phyloP scores from a whole-genome alignment of 2,329 filamentous ascomycete species.

The Fusarium keratoplasticum region DNA sequence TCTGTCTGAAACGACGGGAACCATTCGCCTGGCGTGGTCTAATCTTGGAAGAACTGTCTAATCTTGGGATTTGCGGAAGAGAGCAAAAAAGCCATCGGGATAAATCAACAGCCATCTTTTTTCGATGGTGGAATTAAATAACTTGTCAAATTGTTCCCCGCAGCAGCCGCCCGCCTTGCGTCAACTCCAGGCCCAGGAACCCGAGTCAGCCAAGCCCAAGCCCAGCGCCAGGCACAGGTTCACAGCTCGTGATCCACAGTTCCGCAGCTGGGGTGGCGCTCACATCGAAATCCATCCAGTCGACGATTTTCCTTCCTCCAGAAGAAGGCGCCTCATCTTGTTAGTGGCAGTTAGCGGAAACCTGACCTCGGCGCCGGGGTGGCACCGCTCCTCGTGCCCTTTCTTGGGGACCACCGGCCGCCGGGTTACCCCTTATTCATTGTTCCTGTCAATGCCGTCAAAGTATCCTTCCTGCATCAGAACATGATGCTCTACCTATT shows the following conservation, averaged over 20 bases:
- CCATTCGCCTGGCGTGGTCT: not conserved
- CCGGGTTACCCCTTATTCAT: conserved; percentile 27
- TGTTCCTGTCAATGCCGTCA: conserved; percentile 3
- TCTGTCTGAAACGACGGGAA: conserved; percentile 15
- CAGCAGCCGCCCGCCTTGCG: conserved; percentile 26
- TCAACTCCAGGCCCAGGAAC: conserved; percentile 1
- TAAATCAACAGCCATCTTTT: not conserved
- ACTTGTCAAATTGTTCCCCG: conserved; percentile 22
- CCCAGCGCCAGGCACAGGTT: conserved; percentile 12
- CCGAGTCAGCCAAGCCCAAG: conserved; percentile 14
- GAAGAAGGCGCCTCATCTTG: conserved; percentile 22
- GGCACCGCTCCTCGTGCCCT: not conserved
- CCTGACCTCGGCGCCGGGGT: conserved; percentile 7
- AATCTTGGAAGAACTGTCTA: not conserved
- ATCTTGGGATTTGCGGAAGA: not conserved
- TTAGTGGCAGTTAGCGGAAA: conserved; percentile 33
- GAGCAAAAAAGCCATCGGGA: not conserved
- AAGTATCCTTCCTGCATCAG: conserved; percentile 1
- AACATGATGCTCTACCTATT: conserved; percentile 1
- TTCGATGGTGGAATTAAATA: not conserved
- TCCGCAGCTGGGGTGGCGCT: conserved; percentile 32
- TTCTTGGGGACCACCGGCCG: not conserved
- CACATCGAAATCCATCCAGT: conserved; percentile 7
- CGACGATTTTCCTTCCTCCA: conserved; percentile 15
- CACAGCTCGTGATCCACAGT: conserved; percentile 12